Conservation (phyloP, 108 stramenopile species). For the Cyclostephanos invisitatus region DNA sequence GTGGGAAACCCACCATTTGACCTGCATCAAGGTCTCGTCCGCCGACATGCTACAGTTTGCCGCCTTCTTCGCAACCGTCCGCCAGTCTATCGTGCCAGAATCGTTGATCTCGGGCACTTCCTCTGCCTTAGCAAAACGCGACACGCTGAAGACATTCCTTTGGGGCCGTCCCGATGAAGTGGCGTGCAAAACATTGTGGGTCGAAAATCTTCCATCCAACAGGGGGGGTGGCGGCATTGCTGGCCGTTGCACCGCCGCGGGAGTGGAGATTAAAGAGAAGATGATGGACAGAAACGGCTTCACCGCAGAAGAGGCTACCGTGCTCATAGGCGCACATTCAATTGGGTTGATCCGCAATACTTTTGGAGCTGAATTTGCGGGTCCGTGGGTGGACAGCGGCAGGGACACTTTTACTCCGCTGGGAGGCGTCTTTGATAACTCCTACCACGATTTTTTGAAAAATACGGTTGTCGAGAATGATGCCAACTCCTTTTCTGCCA, state of each 20-base stretch:
- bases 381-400: slow-evolving; percentile 10
- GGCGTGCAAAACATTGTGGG: background rate
- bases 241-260: slow-evolving; percentile 4
- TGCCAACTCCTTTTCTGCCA: slow-evolving; percentile 2
- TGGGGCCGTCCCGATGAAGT: slow-evolving; percentile 10
- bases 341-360: slow-evolving; percentile 17
- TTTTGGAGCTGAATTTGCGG: background rate
- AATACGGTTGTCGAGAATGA: slow-evolving; percentile 2
- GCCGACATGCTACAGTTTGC: slow-evolving; percentile 15
- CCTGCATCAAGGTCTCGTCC: slow-evolving; percentile 2
- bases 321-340: slow-evolving; percentile 21
- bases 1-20: background rate
- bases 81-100: background rate
- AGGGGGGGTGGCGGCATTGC: background rate
- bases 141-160: background rate
- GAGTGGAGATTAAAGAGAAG: background rate
- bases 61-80: slow-evolving; percentile 3
- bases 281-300: slow-evolving; percentile 18
- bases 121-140: background rate
- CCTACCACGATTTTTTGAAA: slow-evolving; percentile 6
- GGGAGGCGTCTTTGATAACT: too few species aligned
- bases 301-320: slow-evolving; percentile 20
- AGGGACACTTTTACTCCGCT: slow-evolving; percentile 13
- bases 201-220: slow-evolving; percentile 10
- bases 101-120: background rate